phyloP scores from a whole-genome alignment of 1,139 yeast species.

The Suhomyces bolitotheri region DNA sequence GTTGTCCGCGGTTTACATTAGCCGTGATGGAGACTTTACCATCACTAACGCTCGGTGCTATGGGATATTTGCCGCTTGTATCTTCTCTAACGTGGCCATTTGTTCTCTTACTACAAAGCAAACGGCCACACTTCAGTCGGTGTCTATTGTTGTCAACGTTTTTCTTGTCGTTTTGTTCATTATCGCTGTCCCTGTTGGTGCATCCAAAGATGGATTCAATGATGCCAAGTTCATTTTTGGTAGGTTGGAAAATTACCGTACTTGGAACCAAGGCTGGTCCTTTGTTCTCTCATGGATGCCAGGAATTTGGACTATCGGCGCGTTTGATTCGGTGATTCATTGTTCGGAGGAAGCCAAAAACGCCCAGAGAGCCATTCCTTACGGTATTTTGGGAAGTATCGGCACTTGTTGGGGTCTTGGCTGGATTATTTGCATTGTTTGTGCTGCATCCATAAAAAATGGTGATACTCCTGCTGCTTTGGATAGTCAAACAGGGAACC shows the following conservation, averaged over 20 bases:
- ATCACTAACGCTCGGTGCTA: constrained; percentile 34
- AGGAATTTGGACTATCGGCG: constrained; percentile 36
- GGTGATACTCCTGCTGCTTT: constrained; percentile 46
- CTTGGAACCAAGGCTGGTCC: constrained; percentile 71
- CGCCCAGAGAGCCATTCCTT: constrained; percentile 29
- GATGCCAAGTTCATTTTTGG: constrained; percentile 47
- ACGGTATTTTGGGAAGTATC: constrained; percentile 22
- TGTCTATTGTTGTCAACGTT: constrained; percentile 58
- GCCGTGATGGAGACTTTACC: constrained; percentile 32
- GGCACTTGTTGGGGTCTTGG: constrained; percentile 62
- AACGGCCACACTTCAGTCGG: constrained; percentile 59
- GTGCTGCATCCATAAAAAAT: constrained; percentile 52
- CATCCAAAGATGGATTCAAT: constrained; percentile 35
- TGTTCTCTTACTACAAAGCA: constrained; percentile 36
- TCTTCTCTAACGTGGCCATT: constrained; percentile 28
- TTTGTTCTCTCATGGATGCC: constrained; percentile 30
- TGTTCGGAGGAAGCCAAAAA: constrained; percentile 33
- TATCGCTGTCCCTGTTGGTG: constrained; percentile 66
- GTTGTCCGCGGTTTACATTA: constrained; percentile 36
- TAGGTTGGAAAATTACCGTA: constrained; percentile 51
- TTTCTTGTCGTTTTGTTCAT: constrained; percentile 57
- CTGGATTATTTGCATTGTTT: constrained; percentile 54
- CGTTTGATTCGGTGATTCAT: constrained; percentile 35
- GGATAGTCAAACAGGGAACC: constrained; percentile 48
- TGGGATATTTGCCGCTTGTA: constrained; percentile 40